Evolutionary conservation across 2,329 filamentous ascomycete genomes (phyloP), one percentile per base, ranked within the genome.

Genomic region (Claviceps sp.): DNA sequence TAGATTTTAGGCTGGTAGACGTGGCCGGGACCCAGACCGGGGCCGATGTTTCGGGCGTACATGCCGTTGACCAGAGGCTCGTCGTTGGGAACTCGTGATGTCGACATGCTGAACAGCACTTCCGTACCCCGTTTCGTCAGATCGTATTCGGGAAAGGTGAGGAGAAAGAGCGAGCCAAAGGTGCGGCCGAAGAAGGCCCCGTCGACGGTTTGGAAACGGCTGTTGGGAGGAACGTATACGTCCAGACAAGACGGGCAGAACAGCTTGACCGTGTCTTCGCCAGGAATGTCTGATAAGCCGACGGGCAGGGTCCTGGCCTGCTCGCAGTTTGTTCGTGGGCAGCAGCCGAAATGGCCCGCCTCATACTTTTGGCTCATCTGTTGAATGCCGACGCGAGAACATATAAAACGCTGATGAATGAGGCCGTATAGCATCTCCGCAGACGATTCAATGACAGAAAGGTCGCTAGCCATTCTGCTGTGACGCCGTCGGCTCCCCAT

Each of bases 281-380:
- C 93, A 0, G 93, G 91, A 47, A 91, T 93, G 68, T 98, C 93
- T 54, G 89, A 95, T 55, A 93, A 79, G 40, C 93, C 93, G 20
- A 98, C 91, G 1, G 93, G 93, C 5, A 98, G 78, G 14, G 95
- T 93, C 62, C 91, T 85, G 57, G 89, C 87, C 54, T 87, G 85
- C 61, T 89, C 86, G 76, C 93, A 98, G 70, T 91, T 83, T 54
- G 91, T 94, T 54, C 93, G 82, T n/a, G 93, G 93, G 67, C 93
- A 98, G 60, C 85, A 84, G 50, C 93, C 93, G 65, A 98, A 98
- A 72, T 98, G 91, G 55, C 90, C 87, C 48, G 95, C 78, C 69
- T 97, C 91, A 73, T 97, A 98, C 69, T 98, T 98, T 70, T 98
- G 93, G 56, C 90, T 89, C 93, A 98, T 98, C 67, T 96, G 90